Evolutionary conservation across 129 eudicot species (phyloP).

Genomic region (Chrysanthemum lavandulifolium): DNA sequence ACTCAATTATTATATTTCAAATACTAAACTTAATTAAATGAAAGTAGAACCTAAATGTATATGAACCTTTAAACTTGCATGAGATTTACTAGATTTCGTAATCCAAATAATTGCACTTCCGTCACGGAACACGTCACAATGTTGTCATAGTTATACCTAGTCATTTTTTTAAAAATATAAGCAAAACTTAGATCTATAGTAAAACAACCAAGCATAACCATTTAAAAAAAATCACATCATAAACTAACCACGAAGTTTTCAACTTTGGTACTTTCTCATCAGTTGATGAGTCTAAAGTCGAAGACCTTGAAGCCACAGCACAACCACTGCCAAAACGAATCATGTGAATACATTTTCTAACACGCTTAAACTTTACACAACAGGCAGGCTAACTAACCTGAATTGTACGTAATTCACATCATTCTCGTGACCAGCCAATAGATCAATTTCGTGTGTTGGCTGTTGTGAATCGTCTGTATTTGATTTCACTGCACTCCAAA

Average conservation of each 20-base stretch:
- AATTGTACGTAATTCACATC: conserved; percentile 98
- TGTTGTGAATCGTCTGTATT: conserved; percentile 66
- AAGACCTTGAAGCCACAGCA: conserved; percentile 77
- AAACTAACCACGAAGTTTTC: conserved; percentile 71
- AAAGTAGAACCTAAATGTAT: neutral
- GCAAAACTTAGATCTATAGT: neutral
- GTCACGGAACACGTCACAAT: conserved; percentile 99
- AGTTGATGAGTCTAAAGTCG: conserved; percentile 38
- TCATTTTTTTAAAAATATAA: neutral
- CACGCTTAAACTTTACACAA: neutral
- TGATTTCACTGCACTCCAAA: conserved; percentile 84
- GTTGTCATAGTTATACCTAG: conserved; percentile 86
- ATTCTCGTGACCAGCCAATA: conserved; percentile 94
- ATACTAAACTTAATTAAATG: neutral
- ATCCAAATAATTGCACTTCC: conserved; percentile 99
- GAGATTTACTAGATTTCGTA: conserved; percentile 78
- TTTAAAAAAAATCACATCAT: neutral
- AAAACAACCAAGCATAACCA: neutral
- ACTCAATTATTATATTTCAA: conserved; percentile 2
- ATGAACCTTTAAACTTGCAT: conserved; percentile 49
- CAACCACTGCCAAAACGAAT: conserved; percentile 66
- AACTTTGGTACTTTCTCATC: conserved; percentile 77
- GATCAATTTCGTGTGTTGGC: conserved; percentile 80
- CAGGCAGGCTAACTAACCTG: conserved; percentile 44
- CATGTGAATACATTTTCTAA: conserved; percentile 9